Percentiles rank a stretch among this genome's conserved stretches.
Evolutionary conservation across 805 yeast genomes (phyloP).

Genomic region (Wickerhamiella sergipiensis): DNA sequence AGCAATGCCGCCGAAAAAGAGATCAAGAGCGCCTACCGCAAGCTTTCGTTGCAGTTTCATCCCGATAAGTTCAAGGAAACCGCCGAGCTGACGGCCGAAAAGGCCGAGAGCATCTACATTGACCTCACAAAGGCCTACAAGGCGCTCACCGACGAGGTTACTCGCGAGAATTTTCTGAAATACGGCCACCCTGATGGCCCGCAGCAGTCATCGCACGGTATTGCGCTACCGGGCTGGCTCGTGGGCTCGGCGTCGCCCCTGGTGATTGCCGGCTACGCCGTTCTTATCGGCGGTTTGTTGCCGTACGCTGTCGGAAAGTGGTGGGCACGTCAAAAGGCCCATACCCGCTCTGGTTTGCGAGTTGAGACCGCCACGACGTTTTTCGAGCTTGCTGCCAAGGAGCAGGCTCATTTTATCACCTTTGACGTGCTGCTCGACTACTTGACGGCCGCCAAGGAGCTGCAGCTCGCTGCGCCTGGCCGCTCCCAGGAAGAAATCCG

Average conservation of each 20-base stretch:
- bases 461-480: conserved; percentile 30
- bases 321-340: conserved; percentile 77
- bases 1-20: conserved; percentile 59
- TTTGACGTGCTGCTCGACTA: conserved; percentile 38
- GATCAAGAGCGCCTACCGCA: conserved; percentile 71
- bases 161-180: conserved; percentile 65
- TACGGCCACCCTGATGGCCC: conserved; percentile 99
- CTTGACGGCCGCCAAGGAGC: conserved; percentile 61
- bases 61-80: conserved; percentile 70
- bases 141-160: conserved; percentile 81
- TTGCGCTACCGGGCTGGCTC: conserved; percentile 84
- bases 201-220: conserved; percentile 78
- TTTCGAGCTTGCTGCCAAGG: conserved; percentile 59
- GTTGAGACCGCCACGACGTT: conserved; percentile 71
- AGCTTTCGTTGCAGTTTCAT: conserved; percentile 75
- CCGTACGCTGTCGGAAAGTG: conserved; percentile 74
- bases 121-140: conserved; percentile 83
- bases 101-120: conserved; percentile 65
- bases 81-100: conserved; percentile 41
- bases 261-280: conserved; percentile 51
- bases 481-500: conserved; percentile 36
- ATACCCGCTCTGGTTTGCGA: conserved; percentile 72
- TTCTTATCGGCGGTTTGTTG: conserved; percentile 60
- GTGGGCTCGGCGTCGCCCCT: conserved; percentile 63
- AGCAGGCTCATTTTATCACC: conserved; percentile 36